A percentile compares a stretch with the other conserved stretches of the same genome.
These are phyloP conservation scores for Monosporascus sp. DNA, from an alignment of 2,329 filamentous ascomycete genomes.

Conservation along the genomic window DNA sequence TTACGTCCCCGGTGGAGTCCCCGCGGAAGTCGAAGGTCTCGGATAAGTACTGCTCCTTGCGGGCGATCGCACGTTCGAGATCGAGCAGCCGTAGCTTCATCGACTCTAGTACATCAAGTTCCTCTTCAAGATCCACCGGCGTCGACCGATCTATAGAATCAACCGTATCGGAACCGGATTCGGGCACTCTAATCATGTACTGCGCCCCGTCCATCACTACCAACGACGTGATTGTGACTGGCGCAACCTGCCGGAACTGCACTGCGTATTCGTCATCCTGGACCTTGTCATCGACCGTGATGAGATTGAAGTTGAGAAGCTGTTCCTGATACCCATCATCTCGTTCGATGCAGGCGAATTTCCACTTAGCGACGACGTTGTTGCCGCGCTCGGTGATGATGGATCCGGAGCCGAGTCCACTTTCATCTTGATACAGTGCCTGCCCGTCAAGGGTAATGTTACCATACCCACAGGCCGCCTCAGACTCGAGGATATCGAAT, in stretches of 20 bases:
- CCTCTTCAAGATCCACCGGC: slow-evolving; percentile 28
- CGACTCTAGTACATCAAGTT: slow-evolving; percentile 39
- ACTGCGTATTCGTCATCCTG: slow-evolving; percentile 35
- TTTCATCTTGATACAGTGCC: slow-evolving; percentile 31
- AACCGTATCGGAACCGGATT: slow-evolving; percentile 10
- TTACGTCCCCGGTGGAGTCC: slow-evolving; percentile 14
- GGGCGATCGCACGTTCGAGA: slow-evolving; percentile 35
- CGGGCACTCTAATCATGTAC: slow-evolving; percentile 21
- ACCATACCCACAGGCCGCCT: slow-evolving; percentile 39
- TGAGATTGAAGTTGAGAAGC: slow-evolving; percentile 37
- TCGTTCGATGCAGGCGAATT: slow-evolving; percentile 38
- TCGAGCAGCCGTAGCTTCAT: slow-evolving; percentile 36
- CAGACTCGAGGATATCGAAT: slow-evolving; percentile 40
- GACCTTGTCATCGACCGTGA: slow-evolving; percentile 36
- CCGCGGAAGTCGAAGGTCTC: slow-evolving; percentile 26
- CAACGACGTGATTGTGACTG: slow-evolving; percentile 33
- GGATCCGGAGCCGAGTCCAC: slow-evolving; percentile 35
- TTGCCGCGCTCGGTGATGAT: slow-evolving; percentile 33
- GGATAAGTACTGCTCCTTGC: slow-evolving; percentile 35
- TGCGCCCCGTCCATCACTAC: slow-evolving; percentile 31
- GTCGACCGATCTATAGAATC: slow-evolving; percentile 12
- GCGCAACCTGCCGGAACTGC: slow-evolving; percentile 40
- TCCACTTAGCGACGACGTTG: slow-evolving; percentile 39
- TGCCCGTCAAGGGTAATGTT: slow-evolving; percentile 44
- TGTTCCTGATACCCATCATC: slow-evolving; percentile 36